Evolutionary conservation across 2,329 filamentous ascomycete genomes (phyloP), one percentile per base, ranked within the genome.

Genomic region (Byssochlamys sp.): DNA sequence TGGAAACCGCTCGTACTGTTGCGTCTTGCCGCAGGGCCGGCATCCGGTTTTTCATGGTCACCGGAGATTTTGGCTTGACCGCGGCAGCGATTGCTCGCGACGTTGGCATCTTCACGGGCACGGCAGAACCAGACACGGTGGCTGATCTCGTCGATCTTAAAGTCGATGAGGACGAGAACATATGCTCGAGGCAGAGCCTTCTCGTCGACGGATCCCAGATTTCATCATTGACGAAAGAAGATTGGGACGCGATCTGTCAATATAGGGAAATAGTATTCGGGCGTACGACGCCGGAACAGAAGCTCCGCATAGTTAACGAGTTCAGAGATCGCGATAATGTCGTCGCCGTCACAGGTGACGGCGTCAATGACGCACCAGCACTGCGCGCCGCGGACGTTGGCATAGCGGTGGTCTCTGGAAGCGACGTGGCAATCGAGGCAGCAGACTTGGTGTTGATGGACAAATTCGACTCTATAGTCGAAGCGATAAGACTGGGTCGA

Each of bases 141-240:
- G 75, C 78, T 0, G 79, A 82, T 1, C 77, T 88, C 0, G 69
- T 74, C 2, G 72, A 76, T 12, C 63, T 63, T 9, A 61, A 53
- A 27, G 53, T 53, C 2, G 35, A 55, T 4, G 27, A 56, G 62
- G 3, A 63, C 60, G 7, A 62, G 59, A 57, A 65, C 57, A 54
- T 56, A 65, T 65, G 59, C 0, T 65, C 68, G 2, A 71, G 73
- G 7, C 71, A 74, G 7, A 81, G 84, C 6, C 81, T 89, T 52
- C 81, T 89, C 12, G 75, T 90, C 11, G 85, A 81, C 51, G 87
- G 87, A 0, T 77, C 82, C 0, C 85, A 90, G 56, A 77, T 91
- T 28, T 81, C 86, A 26, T 78, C 78, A 0, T 77, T 91, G 11
- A 86, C 81, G 55, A 81, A 86, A 4, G 68, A 80, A 52, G 86